Evolutionary conservation across 805 yeast genomes (phyloP).

Genomic region (Metschnikowia picachoensis): DNA sequence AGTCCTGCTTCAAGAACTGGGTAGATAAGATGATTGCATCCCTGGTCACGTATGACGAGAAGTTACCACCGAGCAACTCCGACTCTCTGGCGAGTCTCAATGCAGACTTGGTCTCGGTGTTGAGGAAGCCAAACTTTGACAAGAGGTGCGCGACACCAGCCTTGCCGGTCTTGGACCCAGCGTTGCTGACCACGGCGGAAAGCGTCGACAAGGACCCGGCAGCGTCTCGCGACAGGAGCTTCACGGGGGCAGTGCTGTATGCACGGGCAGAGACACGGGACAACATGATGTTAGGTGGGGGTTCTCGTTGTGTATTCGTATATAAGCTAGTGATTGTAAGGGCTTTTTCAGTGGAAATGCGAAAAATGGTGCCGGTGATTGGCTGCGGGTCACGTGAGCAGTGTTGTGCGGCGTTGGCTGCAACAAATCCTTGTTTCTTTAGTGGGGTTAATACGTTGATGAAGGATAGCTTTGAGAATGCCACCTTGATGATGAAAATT

Average conservation of each 20-base stretch:
- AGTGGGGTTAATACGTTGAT: no score
- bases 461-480: no score
- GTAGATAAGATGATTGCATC: slow-evolving; percentile 80
- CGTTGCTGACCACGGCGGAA: slow-evolving; percentile 72
- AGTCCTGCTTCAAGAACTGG: slow-evolving; percentile 76
- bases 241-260: slow-evolving; percentile 43
- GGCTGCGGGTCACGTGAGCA: slow-evolving; percentile 21
- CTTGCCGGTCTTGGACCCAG: slow-evolving; percentile 71
- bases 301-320: background rate
- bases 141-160: slow-evolving; percentile 86
- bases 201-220: slow-evolving; percentile 68
- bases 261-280: slow-evolving; percentile 42
- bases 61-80: slow-evolving; percentile 86
- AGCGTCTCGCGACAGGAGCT: slow-evolving; percentile 52
- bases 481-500: no score
- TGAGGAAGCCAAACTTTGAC: slow-evolving; percentile 78
- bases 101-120: slow-evolving; percentile 80
- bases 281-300: slow-evolving; percentile 25
- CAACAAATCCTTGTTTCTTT: no score
- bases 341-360: slow-evolving; percentile 7
- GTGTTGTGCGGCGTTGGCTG: no score
- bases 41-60: slow-evolving; percentile 69
- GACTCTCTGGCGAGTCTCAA: slow-evolving; percentile 91
- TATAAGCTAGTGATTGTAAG: background rate
- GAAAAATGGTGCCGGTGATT: slow-evolving; percentile 20